Evolutionary conservation across 306 rosid genomes (phyloP).

Genomic region (Cucurbita ficifolia): DNA sequence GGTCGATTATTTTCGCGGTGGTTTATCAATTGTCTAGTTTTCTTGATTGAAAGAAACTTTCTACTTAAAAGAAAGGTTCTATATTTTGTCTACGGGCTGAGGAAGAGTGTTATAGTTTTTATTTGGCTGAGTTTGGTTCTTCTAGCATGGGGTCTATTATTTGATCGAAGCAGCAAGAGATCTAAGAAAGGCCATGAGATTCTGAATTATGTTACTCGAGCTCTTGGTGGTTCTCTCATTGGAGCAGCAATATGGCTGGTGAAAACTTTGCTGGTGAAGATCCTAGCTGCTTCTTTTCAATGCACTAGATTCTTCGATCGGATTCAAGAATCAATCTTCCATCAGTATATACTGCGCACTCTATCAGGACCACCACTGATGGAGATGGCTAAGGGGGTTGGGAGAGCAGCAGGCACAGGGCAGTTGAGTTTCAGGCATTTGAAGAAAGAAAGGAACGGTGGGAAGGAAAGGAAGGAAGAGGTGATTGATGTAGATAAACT

Average conservation of each 20-base stretch:
- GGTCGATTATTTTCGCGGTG: constrained; percentile 63
- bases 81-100: constrained; percentile 67
- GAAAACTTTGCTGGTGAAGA: constrained; percentile 50
- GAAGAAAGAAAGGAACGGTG: constrained; percentile 16
- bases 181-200: constrained; percentile 19
- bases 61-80: constrained; percentile 61
- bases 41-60: constrained; percentile 54
- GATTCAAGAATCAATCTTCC: constrained; percentile 73
- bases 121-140: constrained; percentile 62
- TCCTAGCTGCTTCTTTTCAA: constrained; percentile 55
- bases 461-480: constrained; percentile 35
- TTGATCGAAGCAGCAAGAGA: constrained; percentile 32
- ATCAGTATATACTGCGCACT: constrained; percentile 53
- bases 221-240: constrained; percentile 44
- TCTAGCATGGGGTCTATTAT: constrained; percentile 49
- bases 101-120: constrained; percentile 54
- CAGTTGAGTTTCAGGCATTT: constrained; percentile 38
- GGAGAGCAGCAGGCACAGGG: constrained; percentile 22
- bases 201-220: constrained; percentile 41
- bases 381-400: constrained; percentile 37
- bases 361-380: constrained; percentile 70
- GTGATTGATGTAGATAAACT: constrained; percentile 78
- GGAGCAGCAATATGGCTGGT: constrained; percentile 55
- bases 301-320: constrained; percentile 65
- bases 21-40: constrained; percentile 47